Conservation (phyloP, 1,139 yeast species). For the Lodderomyces oxycetoniae region DNA sequence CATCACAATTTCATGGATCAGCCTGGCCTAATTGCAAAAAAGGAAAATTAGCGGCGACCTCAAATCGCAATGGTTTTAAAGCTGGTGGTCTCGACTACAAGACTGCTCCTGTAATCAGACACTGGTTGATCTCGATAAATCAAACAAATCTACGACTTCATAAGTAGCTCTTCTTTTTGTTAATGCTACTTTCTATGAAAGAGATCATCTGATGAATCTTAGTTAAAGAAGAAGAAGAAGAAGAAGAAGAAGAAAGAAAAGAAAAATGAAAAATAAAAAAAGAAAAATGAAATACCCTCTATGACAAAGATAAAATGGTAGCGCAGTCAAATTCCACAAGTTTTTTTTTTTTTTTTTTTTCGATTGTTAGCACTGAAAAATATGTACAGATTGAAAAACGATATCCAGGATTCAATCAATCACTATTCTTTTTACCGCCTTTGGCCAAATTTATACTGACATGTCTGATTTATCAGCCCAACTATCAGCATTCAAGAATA, state of each 20-base stretch:
- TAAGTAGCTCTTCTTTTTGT: too few species aligned
- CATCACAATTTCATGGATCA: conserved; percentile 75
- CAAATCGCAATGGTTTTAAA: conserved; percentile 85
- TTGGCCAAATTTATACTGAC: conserved; percentile 1
- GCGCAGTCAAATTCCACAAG: too few species aligned
- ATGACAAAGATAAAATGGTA: too few species aligned
- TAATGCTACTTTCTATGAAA: too few species aligned
- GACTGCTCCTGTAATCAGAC: conserved; percentile 12
- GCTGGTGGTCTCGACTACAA: conserved; percentile 24
- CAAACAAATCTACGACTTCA: conserved; percentile 11
- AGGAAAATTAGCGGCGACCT: conserved; percentile 60
- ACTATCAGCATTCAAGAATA: conserved; percentile 45
- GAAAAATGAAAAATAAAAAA: conserved; percentile 2
- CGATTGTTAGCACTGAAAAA: not conserved
- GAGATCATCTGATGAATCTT: conserved; percentile 1
- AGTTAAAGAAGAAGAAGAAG: conserved; percentile 2
- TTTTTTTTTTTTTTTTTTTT: conserved; percentile 1
- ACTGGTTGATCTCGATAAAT: conserved; percentile 23
- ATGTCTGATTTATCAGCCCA: conserved; percentile 48
- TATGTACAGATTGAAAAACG: too few species aligned
- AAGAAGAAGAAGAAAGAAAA: conserved; percentile 5
- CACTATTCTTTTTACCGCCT: too few species aligned
- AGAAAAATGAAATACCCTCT: too few species aligned
- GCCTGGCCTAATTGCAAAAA: conserved; percentile 32
- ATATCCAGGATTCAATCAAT: too few species aligned